Evolutionary conservation across 495 filamentous ascomycete species (phyloP).

Genomic region (Pyronema omphalodes): DNA sequence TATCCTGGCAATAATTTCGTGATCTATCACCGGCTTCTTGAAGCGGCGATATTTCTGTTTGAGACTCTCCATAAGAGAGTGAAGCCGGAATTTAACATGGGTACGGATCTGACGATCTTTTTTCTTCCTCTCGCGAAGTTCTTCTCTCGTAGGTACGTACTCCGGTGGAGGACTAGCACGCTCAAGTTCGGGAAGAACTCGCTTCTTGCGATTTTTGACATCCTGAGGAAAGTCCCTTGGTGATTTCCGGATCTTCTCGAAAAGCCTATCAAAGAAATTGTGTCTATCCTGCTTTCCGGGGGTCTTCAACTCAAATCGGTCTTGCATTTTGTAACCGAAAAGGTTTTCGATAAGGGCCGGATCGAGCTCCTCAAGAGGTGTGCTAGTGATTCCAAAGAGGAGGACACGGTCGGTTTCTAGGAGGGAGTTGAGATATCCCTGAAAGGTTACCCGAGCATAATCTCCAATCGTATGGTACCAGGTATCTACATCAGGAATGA

Average conservation of each 20-base stretch:
- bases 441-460: conserved; percentile 55
- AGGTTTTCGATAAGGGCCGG: conserved; percentile 48
- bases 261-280: conserved; percentile 58
- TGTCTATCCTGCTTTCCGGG: conserved; percentile 45
- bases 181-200: conserved; percentile 56
- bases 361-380: conserved; percentile 37
- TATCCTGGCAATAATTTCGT: conserved; percentile 53
- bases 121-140: conserved; percentile 61
- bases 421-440: conserved; percentile 54
- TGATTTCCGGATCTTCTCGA: conserved; percentile 52
- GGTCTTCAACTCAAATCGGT: conserved; percentile 45
- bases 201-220: conserved; percentile 62
- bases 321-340: conserved; percentile 68
- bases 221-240: conserved; percentile 70
- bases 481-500: conserved; percentile 69
- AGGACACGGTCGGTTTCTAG: conserved; percentile 76
- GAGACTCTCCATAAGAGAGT: conserved; percentile 89
- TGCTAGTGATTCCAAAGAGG: conserved; percentile 63
- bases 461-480: conserved; percentile 62
- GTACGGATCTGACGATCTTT: conserved; percentile 66
- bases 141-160: conserved; percentile 47
- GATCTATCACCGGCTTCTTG: conserved; percentile 56
- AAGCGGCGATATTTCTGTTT: conserved; percentile 71
- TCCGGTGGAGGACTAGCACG: conserved; percentile 55
- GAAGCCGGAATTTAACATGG: conserved; percentile 65